These are phyloP conservation scores for Boletus patriciae DNA, from an alignment of 768 basidiomycete species.

Conservation along the genomic window DNA sequence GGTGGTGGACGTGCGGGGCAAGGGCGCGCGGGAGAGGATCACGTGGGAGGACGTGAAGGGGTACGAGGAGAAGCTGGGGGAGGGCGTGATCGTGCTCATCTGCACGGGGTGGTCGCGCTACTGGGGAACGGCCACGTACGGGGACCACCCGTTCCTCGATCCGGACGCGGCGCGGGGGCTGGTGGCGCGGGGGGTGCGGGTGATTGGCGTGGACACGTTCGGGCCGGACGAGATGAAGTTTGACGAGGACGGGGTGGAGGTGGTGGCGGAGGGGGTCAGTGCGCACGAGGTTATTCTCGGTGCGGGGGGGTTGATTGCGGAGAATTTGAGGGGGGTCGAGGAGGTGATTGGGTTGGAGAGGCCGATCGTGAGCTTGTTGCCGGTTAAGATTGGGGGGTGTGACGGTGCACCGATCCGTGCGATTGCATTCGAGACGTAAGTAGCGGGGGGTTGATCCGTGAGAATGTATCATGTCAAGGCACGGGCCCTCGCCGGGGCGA, in stretches of 20 bases:
- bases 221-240: slow-evolving; percentile 55
- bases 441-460: neutral
- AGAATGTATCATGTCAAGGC: slow-evolving; percentile 13
- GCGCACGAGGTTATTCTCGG: slow-evolving; percentile 62
- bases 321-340: slow-evolving; percentile 63
- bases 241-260: neutral
- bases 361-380: slow-evolving; percentile 54
- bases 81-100: slow-evolving; percentile 50
- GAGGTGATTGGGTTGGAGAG: slow-evolving; percentile 33
- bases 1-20: slow-evolving; percentile 52
- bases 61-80: slow-evolving; percentile 38
- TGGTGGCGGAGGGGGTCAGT: neutral
- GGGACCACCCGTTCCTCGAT: slow-evolving; percentile 60
- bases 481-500: no score
- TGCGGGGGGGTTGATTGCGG: slow-evolving; percentile 62
- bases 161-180: slow-evolving; percentile 50
- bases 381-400: slow-evolving; percentile 53
- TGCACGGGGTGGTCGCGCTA: slow-evolving; percentile 65
- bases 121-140: slow-evolving; percentile 50
- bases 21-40: slow-evolving; percentile 47
- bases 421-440: slow-evolving; percentile 41
- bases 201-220: slow-evolving; percentile 61
- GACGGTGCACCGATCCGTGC: slow-evolving; percentile 72
- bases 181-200: slow-evolving; percentile 49
- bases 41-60: slow-evolving; percentile 51